A percentile compares a stretch with the other conserved stretches of the same genome.
Evolutionary conservation across 2,329 filamentous ascomycete species (phyloP).

Genomic region (Capronia epimyces): DNA sequence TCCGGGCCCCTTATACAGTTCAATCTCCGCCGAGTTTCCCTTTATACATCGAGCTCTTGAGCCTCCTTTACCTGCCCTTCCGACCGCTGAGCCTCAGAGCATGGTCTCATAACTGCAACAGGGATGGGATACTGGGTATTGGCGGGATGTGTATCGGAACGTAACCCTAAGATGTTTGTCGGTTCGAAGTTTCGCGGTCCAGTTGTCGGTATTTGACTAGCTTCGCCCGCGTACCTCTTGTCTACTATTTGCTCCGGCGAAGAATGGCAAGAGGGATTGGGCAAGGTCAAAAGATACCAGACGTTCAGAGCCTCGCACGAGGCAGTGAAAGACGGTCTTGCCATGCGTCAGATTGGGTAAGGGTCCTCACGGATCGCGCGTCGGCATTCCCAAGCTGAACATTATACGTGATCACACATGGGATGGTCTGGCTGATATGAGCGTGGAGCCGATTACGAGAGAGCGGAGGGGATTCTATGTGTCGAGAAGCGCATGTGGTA

Average conservation of each 20-base stretch:
- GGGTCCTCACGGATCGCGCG: constrained; percentile 41
- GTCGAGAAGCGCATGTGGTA: constrained; percentile 6
- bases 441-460: constrained; percentile 38
- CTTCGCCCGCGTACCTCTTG: constrained; percentile 35
- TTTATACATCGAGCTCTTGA: constrained; percentile 59
- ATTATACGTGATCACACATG: constrained; percentile 57
- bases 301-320: constrained; percentile 43
- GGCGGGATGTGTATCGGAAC: constrained; percentile 71
- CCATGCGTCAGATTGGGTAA: constrained; percentile 41
- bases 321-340: constrained; percentile 40
- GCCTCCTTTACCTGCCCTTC: constrained; percentile 35
- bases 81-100: constrained; percentile 58
- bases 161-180: constrained; percentile 88
- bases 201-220: constrained; percentile 69
- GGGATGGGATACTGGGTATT: constrained; percentile 32
- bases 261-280: constrained; percentile 36
- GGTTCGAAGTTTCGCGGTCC: constrained; percentile 68
- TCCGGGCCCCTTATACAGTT: constrained; percentile 51
- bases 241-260: constrained; percentile 29
- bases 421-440: constrained; percentile 50
- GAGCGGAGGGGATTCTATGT: constrained; percentile 43
- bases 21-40: constrained; percentile 78
- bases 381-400: constrained; percentile 52
- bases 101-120: constrained; percentile 45
- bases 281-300: constrained; percentile 38